Evolutionary conservation across 768 basidiomycete genomes (phyloP), one percentile per base, ranked within the genome.

Genomic region (Aureoboletus auriporus): DNA sequence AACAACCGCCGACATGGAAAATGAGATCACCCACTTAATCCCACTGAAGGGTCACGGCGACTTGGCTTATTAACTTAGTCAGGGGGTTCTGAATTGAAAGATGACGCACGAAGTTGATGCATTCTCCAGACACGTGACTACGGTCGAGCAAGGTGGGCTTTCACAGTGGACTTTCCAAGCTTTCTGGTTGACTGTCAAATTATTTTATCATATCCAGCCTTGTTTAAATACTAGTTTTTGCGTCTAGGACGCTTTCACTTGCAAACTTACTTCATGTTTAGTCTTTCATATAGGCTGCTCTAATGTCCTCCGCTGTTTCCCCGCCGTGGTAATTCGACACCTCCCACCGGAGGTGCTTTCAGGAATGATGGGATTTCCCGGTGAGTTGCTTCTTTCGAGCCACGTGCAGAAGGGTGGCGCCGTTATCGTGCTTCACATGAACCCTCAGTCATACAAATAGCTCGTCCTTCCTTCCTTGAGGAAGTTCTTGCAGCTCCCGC

Each of bases 381-480:
- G 53, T 50, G 46, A 44, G 53, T 51, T 33, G 43, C 56, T 56
- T 56, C 67, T 61, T 66, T 46, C 62, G 52, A 62, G 57, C 34
- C 57, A 57, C 57, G 56, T 47, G 60, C 46, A 47, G 49, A 47
- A 47, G 31, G 11, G 33, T 40, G 31, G 46, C 46, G 41, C 40
- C 54, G 47, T 55, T 48, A 53, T 46, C 31, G 13, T 20, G 37
- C 23, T 9, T 50, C 57, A 45, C 53, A 65, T 65, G 67, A 67
- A 62, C 39, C 43, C 43, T 51, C 17, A 54, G 6, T 46, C 31
- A 34, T 45, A 44, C 27, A 31, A 45, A 43, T 23, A 23, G 38
- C 41, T 50, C 29, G 23, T 38, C 50, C 42, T 9, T 46, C 31
- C 47, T 39, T 44, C 43, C 40, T 52, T 31, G 34, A 43, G 41